Evolutionary conservation across 306 rosid species (phyloP).

Genomic region (Parietaria judaica): DNA sequence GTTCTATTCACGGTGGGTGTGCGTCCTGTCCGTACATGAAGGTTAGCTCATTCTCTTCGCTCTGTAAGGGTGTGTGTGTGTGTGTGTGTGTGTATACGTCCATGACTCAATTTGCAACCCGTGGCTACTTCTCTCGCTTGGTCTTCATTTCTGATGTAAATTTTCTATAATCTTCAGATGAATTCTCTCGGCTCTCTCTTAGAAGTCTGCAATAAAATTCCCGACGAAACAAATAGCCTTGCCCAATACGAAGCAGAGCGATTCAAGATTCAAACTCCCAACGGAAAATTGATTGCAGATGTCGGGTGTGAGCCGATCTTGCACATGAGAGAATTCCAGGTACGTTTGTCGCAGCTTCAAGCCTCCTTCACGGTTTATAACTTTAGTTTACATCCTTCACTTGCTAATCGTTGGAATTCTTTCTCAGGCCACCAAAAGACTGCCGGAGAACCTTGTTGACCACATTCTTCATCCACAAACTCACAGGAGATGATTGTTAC

Average conservation of each 20-base stretch:
- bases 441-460: conserved; percentile 71
- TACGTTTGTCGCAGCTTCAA: conserved; percentile 19
- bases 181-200: conserved; percentile 86
- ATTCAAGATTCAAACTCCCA: conserved; percentile 68
- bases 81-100: background rate
- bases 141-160: conserved; percentile 19
- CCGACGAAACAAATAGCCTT: conserved; percentile 35
- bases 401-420: conserved; percentile 10
- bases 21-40: conserved; percentile 99
- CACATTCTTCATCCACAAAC: conserved; percentile 41
- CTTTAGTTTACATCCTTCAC: background rate
- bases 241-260: conserved; percentile 57
- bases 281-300: conserved; percentile 80
- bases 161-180: conserved; percentile 47
- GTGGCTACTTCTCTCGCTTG: conserved; percentile 1
- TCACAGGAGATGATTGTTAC: conserved; percentile 10
- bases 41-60: conserved; percentile 28
- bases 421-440: conserved; percentile 65
- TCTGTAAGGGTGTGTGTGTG: too few relatives aligned
- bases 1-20: conserved; percentile 92
- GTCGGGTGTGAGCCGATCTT: conserved; percentile 94
- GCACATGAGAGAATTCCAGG: conserved; percentile 99
- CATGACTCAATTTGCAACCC: background rate
- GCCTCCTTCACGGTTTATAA: background rate
- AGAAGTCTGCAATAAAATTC: conserved; percentile 61